Evolutionary conservation across 345 rosid genomes (phyloP), one percentile per base, ranked within the genome.

Genomic region (Schrenkiella parvula): DNA sequence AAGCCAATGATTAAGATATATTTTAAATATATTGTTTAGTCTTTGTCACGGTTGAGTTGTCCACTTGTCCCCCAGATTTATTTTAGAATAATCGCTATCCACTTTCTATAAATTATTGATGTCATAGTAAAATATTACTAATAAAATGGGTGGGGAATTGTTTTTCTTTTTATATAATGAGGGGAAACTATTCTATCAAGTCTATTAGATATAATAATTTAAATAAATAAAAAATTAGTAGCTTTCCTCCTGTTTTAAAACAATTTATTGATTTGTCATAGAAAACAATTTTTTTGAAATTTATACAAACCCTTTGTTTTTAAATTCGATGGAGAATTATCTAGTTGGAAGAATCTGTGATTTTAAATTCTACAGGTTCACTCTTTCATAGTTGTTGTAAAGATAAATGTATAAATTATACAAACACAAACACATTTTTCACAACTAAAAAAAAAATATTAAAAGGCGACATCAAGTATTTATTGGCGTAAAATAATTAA

Each of bases 31-130:
- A 75, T 61, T 68, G 68, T 75, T 75, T 61, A 75, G 79, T 75
- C 70, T 10, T 51, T 39, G 56, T 75, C 79, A 75, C 74, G 74
- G 65, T 8, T 68, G 70, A 68, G 74, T 68, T 68, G 79, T 75
- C 69, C 74, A 66, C 61, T 74, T 74, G 78, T 67, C 78, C 73
- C 68, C 32, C 2, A 1, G 0, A 8, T 75, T 60, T 51, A 51
- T 60, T 63, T 22, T 68, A 39, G 18, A 25, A 68, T 68, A 61
- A 51, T 46, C 15, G 0, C 23, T 7, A 42, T 53, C 74, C 50
- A 75, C 64, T 75, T 61, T 54, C 70, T 21, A 18, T 34, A 41
- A 53, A 61, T 50, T 31, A 75, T 75, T 68, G 39, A 42, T 61
- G 31, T 31, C 23, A 25, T 15, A 1, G 7, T 39, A 28, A 48